Conservation (phyloP, 768 basidiomycete species). For the Strobilomyces echinocephalus region DNA sequence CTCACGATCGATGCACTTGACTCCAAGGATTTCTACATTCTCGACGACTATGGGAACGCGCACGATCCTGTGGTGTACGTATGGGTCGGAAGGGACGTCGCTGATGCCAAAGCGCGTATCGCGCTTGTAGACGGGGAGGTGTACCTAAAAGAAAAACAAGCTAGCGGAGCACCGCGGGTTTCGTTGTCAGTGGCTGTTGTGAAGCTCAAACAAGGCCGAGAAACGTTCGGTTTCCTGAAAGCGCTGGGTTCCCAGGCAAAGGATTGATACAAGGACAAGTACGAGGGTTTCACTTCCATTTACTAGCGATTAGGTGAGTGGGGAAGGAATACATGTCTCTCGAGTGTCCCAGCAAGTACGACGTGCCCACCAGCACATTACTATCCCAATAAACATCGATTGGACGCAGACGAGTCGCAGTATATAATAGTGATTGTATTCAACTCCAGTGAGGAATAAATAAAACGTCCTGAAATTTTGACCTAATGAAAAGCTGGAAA, state of each 20-base stretch:
- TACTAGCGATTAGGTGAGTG: too few species aligned
- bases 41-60: constrained; percentile 38
- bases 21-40: constrained; percentile 47
- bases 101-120: constrained; percentile 43
- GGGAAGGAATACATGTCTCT: too few species aligned
- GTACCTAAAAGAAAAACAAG: constrained; percentile 32
- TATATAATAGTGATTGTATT: too few species aligned
- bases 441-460: too few species aligned
- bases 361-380: too few species aligned
- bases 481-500: too few species aligned
- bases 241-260: not conserved
- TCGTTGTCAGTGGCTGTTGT: constrained; percentile 16
- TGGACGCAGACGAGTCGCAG: too few species aligned
- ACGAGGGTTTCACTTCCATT: not conserved
- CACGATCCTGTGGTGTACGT: constrained; percentile 45
- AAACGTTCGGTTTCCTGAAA: not conserved
- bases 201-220: constrained; percentile 35
- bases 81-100: constrained; percentile 53
- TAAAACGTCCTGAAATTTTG: too few species aligned
- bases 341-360: too few species aligned
- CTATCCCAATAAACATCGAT: too few species aligned
- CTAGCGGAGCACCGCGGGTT: constrained; percentile 2
- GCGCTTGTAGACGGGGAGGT: constrained; percentile 53
- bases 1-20: constrained; percentile 34
- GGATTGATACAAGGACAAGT: not conserved